Base-by-base conservation (phyloP, 306 rosid genomes). In the Abrus precatorius region DNA sequence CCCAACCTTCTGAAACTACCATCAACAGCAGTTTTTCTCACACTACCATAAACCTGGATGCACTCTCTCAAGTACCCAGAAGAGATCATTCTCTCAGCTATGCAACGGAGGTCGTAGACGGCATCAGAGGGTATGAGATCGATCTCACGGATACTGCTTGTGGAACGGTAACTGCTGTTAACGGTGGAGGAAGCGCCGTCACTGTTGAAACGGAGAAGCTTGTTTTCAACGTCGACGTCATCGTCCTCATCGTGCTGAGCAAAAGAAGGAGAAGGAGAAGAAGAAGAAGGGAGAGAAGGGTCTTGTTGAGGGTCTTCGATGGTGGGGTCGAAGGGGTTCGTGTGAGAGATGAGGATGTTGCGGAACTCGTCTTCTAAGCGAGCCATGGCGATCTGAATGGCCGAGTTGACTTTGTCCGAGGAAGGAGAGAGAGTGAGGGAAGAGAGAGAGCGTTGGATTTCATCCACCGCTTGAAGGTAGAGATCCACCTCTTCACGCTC, bases 351-450 rank as follows among this genome's bases (percentile, higher is more conserved):
- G 11, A 96, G 89, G 83, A 96, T 92, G 88, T 88, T 91, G 13
- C 98, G 99, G 61, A 96, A 92, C 89, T 96, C 99, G 56, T 96
- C 99, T 76, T 93, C 99, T 1, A 96, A 85, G 0, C 98, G 88
- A 14, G 99, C 98, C 99, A 96, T 96, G 85, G 98, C 98, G 93
- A 96, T 93, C 95, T 92, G 98, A 66, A 93, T 82, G 40, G 97
- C 84, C 36, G 97, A 90, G 89, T 78, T 85, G 78, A 82, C 90
- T 48, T 92, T 90, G 57, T 88, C 97, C 47, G 91, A 82, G 50
- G 40, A 36, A 36, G 88, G 68, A 0, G 98, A 67, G 33, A 89
- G 68, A 0, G 98, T 63, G 33, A 89, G 71, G 7, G 88, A 82
- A 11, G 94, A 93, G 47, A 95, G 55, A 7, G 97, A 93, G 20